Base-by-base conservation (phyloP, 805 yeast genomes). In the Schwanniomyces sp. region DNA sequence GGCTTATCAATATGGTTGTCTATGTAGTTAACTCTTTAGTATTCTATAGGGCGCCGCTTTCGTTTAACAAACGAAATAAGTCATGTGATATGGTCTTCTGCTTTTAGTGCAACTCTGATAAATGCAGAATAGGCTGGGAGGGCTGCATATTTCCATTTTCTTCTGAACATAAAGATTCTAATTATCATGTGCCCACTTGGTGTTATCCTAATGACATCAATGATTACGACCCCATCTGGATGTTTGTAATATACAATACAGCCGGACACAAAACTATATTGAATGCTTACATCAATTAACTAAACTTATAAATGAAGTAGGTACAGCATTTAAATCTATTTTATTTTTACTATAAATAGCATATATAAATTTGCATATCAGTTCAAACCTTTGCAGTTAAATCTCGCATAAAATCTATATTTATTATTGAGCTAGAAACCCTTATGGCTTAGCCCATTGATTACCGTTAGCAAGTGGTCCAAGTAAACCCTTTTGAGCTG, bases 401-500 rank as follows among this genome's bases (percentile, higher is more conserved):
- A n/a, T 38, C 10, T 24, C 10, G 27, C 7, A 25, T 18, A 25
- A 38, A 4, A n/a, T 36, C 28, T 38, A 38, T 32, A 32, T 32
- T 37, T 9, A 12, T 7, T 14, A 7, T 11, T 29, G 3, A 11
- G 3, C 24, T 21, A 7, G 14, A 18, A 21, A 10, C 11, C n/a
- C 16, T 37, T 25, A 39, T 25, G 29, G 47, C 64, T 79, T 78
- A 52, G 78, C 82, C 89, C 89, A 84, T 52, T 77, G 61, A 52
- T 70, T 66, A 51, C 85, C 82, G 58, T 78, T 76, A 38, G 72
- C 68, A 41, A 82, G 66, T 40, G 88, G 86, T 43, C 78, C 75
- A 55, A 77, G 75, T 50, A 89, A 71, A 46, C 95, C 96, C 59
- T 79, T 79, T 78, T 90, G 96, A 49, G 67, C 66, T 44, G 96